phyloP scores from a whole-genome alignment of 2,329 filamentous ascomycete genomes.

The Huntiella savannae region DNA sequence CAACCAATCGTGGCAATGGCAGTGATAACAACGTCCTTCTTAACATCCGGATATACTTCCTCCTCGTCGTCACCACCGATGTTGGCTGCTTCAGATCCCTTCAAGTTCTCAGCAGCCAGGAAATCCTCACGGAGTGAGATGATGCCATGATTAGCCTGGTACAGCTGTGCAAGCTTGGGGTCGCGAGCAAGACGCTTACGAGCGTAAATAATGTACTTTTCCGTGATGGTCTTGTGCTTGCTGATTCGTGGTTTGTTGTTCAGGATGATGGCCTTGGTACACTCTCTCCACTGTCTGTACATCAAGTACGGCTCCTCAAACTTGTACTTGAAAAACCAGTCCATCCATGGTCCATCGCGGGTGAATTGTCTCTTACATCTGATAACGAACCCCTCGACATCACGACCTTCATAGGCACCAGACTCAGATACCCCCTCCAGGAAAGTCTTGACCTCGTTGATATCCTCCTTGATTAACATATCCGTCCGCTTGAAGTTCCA shows the following conservation, averaged over 20 bases:
- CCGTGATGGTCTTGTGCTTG: constrained; percentile 78
- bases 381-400: constrained; percentile 93
- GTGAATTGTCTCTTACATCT: constrained; percentile 56
- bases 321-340: constrained; percentile 99
- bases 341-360: constrained; percentile 40
- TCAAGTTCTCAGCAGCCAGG: constrained; percentile 61
- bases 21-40: constrained; percentile 57
- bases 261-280: constrained; percentile 71
- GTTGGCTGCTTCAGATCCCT: constrained; percentile 73
- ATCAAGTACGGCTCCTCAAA: constrained; percentile 97
- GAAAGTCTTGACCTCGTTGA: constrained; percentile 57
- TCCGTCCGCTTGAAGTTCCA: constrained; percentile 92
- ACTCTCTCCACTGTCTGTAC: constrained; percentile 97
- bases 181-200: constrained; percentile 52
- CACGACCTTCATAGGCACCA: constrained; percentile 72
- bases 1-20: constrained; percentile 89
- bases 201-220: constrained; percentile 75
- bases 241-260: constrained; percentile 57
- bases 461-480: constrained; percentile 56
- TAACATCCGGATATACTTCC: constrained; percentile 31
- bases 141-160: constrained; percentile 83
- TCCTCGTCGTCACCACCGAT: constrained; percentile 36
- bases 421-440: constrained; percentile 73
- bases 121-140: constrained; percentile 83
- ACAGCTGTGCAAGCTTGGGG: constrained; percentile 46